A percentile compares a stretch with the other conserved stretches of the same genome.
Conservation (phyloP, 345 rosid genomes). For the Bruguiera parviflora region DNA sequence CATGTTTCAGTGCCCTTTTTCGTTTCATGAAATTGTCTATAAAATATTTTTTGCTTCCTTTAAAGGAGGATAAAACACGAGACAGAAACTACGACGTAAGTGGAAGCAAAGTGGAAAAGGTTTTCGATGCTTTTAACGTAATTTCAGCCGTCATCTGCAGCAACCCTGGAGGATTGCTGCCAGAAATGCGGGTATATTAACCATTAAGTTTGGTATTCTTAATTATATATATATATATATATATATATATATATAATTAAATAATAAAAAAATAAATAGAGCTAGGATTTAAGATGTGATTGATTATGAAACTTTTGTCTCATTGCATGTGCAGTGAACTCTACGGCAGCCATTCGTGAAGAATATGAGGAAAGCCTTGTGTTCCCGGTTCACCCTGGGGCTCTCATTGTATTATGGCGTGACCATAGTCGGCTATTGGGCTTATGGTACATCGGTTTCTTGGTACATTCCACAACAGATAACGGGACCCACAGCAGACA, state of each 20-base stretch:
- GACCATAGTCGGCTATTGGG: slow-evolving; percentile 31
- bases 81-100: slow-evolving; percentile 16
- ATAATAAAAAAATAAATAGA: not conserved
- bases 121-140: slow-evolving; percentile 27
- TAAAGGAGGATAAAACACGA: slow-evolving; percentile 15
- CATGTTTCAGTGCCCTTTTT: no score
- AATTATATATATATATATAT: not conserved
- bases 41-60: not conserved
- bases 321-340: slow-evolving; percentile 26
- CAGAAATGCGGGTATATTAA: slow-evolving; percentile 28
- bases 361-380: slow-evolving; percentile 39
- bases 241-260: not conserved
- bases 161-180: slow-evolving; percentile 32
- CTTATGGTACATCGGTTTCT: slow-evolving; percentile 33
- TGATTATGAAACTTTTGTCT: not conserved
- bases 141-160: slow-evolving; percentile 21
- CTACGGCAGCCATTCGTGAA: slow-evolving; percentile 27
- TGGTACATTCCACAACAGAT: slow-evolving; percentile 27
- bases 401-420: slow-evolving; percentile 25
- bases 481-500: slow-evolving; percentile 16
- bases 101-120: slow-evolving; percentile 15
- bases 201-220: not conserved
- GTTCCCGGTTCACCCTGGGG: slow-evolving; percentile 25
- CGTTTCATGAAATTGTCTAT: not conserved
- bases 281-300: not conserved